Evolutionary conservation across 345 rosid species (phyloP).

Genomic region (Excoecaria cochinchinensis): DNA sequence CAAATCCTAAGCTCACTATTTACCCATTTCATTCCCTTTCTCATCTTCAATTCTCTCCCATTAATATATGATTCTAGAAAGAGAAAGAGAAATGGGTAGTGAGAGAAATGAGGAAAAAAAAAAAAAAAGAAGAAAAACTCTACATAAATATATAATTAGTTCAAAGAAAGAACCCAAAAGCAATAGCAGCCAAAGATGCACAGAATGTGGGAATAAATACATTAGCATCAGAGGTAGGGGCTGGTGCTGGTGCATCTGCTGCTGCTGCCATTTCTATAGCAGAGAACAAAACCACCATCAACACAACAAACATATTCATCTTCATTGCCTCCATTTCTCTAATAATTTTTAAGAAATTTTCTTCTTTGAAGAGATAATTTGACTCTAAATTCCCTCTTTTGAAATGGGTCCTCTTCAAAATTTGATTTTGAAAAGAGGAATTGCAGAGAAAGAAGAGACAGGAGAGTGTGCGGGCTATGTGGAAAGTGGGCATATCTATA

Average conservation of each 20-base stretch:
- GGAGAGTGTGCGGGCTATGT: no score
- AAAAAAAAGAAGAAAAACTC: background rate
- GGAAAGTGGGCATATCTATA: background rate
- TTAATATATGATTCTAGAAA: background rate
- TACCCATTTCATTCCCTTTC: background rate
- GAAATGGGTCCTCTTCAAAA: background rate
- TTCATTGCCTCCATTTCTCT: conserved; percentile 36
- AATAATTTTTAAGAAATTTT: no score
- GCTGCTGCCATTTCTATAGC: conserved; percentile 33
- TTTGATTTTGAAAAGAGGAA: background rate
- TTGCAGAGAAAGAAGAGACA: background rate
- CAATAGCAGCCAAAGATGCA: conserved; percentile 39
- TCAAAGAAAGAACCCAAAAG: conserved; percentile 37
- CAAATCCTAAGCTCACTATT: background rate
- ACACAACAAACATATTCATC: conserved; percentile 27
- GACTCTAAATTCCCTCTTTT: conserved; percentile 3
- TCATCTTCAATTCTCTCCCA: background rate
- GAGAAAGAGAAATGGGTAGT: background rate
- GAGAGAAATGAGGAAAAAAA: background rate
- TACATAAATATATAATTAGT: background rate
- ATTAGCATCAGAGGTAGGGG: conserved; percentile 42
- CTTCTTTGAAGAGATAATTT: background rate
- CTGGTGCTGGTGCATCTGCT: conserved; percentile 43
- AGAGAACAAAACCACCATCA: conserved; percentile 29
- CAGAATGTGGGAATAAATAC: conserved; percentile 35